Base-by-base conservation (phyloP, 1,284 basidiomycete species). In the Heterobasidion irregulare region DNA sequence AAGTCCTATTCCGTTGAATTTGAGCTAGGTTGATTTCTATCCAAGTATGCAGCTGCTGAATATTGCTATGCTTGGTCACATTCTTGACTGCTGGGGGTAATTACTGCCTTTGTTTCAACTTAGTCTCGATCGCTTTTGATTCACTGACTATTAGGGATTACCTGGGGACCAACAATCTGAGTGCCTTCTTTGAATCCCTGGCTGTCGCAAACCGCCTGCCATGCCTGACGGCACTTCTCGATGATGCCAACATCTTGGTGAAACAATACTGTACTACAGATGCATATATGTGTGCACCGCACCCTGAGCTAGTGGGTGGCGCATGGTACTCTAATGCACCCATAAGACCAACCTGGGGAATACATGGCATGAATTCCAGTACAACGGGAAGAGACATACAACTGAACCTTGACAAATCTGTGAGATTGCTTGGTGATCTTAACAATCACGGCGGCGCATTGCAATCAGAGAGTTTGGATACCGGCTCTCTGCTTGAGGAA, bases 11-110 rank as follows among this genome's bases (percentile, higher is more conserved):
- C 53, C 58, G 5, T 15, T 38, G 9, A 52, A 61, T 32, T 44
- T 59, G 9, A 15, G 54, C 8, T 59, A 61, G 48, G 53, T 58
- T 1, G 47, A 58, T 4, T 59, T 58, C 49, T 57, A 59, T 32
- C 33, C 32, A 8, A 50, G 49, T 2, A 33, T 47, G 33, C 50
- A 26, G 13, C n/a, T 32, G 44, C 18, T 47, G 6, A 19, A 45
- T 1, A 13, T 54, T 10, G 48, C 16, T 2, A 19, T 44, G 1
- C 36, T 13, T 7, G 53, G 16, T 4, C 53, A 54, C 26, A 54
- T 54, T 4, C 13, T 54, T 1, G 26, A 47, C 33, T 43, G 41
- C 26, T 53, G 41, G 47, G 43, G 19, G 46, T 54, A 26, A 45
- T 35, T 46, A 3, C 19, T 26, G 26, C 5, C 3, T 26, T 26